These are phyloP conservation scores for cucumber (Cucumis sativus) DNA, from an alignment of 306 rosid genomes.

Conservation along the genomic window Cucumber_9930_V3 NC_026659.2:600001-600500, in stretches of 20 bases:
- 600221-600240: background rate
- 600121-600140: background rate
- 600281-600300: background rate
- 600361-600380: conserved; percentile 60
- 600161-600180: background rate
- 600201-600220: background rate
- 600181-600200: background rate
- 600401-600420: conserved; percentile 88
- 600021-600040: background rate
- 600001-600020: background rate
- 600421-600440: conserved; percentile 81
- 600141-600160: background rate
- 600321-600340: conserved; percentile 40
- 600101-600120: background rate
- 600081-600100: background rate
- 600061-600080: background rate
- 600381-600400: conserved; percentile 81
- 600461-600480: background rate
- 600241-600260: background rate
- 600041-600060: background rate
- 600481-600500: background rate
- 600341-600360: conserved; percentile 50
- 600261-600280: background rate
- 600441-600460: conserved; percentile 49
- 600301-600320: conserved; percentile 30